Evolutionary conservation across 2,329 filamentous ascomycete species (phyloP), one percentile per base, ranked within the genome.

Genomic region (Metarhizium album): DNA sequence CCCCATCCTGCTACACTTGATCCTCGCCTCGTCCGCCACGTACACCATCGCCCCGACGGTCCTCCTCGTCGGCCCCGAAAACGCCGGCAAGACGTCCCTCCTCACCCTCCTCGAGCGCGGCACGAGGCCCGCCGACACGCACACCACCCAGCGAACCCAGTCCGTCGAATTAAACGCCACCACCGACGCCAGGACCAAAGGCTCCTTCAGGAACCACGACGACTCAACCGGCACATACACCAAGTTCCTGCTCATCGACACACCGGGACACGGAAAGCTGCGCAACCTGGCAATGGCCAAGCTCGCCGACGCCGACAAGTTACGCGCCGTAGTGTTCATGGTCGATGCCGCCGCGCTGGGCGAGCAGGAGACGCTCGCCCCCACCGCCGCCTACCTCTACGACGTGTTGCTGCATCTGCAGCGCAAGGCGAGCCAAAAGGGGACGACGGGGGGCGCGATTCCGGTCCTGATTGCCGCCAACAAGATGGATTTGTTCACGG

Each of bases 401-500:
- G 90, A 97, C 54, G 72, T 94, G 1, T 78, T 98, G n/a, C 75
- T 97, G 3, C 66, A 79, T 3, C 74, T 98, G 52, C 93, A 97
- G 71, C 86, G 84, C 67, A 78, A 84, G 45, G 78, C 82, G 46
- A 77, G 79, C 29, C 59, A 59, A 31, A 64, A 60, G 46, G 55
- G 59, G 50, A 67, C 64, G 56, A 55, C 61, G 42, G 67, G 63
- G 59, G 55, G 53, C 2, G 56, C 75, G 45, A 75, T 93, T 8
- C 83, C 87, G 0, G 76, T 98, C 7, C 75, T 98, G 35, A 74
- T 98, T 33, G 90, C 90, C 2, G 90, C 90, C 49, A 98, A 97
- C 70, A 98, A 98, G 75, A 79, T 90, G 64, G 93, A 98, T 66
- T 75, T 98, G 1, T 98, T 98, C 65, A 96, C 93, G 0, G 89